Evolutionary conservation across 345 rosid genomes (phyloP).

Genomic region (Cardamine resedifolia): DNA sequence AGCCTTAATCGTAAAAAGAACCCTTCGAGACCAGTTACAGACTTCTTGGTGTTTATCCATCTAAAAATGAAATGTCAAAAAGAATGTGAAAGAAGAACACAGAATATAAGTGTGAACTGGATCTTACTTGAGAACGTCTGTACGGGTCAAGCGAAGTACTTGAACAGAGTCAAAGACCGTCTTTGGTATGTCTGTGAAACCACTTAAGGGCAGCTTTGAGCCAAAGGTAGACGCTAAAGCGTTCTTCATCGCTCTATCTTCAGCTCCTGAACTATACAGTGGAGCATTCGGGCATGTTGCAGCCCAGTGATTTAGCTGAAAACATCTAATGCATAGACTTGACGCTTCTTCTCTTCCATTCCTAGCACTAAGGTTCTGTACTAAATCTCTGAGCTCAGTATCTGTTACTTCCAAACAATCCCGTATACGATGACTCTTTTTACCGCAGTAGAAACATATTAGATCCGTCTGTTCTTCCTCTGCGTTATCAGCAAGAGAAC

Average conservation of each 20-base stretch:
- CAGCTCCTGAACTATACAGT: constrained; percentile 35
- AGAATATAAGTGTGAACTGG: not conserved
- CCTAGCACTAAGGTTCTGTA: constrained; percentile 42
- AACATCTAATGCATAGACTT: constrained; percentile 65
- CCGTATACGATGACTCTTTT: constrained; percentile 56
- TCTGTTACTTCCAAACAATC: constrained; percentile 66
- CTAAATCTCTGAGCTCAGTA: constrained; percentile 59
- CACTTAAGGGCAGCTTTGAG: constrained; percentile 29
- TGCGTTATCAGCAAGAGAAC: constrained; percentile 33
- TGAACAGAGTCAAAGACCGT: constrained; percentile 56
- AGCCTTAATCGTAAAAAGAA: constrained; percentile 77
- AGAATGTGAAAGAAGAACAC: not conserved
- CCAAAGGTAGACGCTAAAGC: constrained; percentile 45
- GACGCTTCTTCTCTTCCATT: constrained; percentile 43
- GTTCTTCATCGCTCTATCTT: constrained; percentile 22
- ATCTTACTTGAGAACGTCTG: constrained; percentile 67
- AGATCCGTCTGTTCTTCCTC: constrained; percentile 32
- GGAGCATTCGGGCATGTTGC: constrained; percentile 56
- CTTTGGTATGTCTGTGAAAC: constrained; percentile 46
- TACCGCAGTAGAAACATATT: constrained; percentile 73
- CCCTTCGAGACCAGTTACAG: constrained; percentile 63
- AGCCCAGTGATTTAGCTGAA: constrained; percentile 79
- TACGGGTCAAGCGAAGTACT: constrained; percentile 67
- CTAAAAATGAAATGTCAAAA: constrained; percentile 34
- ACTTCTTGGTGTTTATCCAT: constrained; percentile 54